These are phyloP conservation scores for Dactylellina haptotyla DNA, from an alignment of 2,329 filamentous ascomycete species.

Conservation along the genomic window DNA sequence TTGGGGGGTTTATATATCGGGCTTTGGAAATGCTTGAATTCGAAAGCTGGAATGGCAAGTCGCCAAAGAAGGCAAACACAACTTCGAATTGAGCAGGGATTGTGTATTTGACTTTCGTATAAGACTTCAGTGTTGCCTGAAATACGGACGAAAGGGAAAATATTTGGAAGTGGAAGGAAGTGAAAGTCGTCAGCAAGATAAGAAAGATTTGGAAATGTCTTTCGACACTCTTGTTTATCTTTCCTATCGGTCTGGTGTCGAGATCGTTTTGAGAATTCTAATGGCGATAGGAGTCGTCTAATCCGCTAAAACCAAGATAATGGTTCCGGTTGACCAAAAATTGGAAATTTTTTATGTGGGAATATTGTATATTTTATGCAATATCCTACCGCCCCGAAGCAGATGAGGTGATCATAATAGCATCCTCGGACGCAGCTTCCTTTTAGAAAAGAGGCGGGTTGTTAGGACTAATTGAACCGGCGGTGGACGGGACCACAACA, in stretches of 20 bases:
- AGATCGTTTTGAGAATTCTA: conserved; percentile 35
- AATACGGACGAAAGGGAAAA: conserved; percentile 2
- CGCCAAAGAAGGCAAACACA: conserved; percentile 19
- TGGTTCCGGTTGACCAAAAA: conserved; percentile 24
- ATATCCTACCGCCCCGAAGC: conserved; percentile 25
- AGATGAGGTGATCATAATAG: conserved; percentile 30
- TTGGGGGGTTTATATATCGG: neutral
- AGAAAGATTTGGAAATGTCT: conserved; percentile 15
- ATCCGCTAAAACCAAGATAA: conserved; percentile 38
- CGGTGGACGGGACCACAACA: conserved; percentile 39
- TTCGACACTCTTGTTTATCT: neutral
- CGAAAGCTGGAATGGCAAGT: conserved; percentile 7
- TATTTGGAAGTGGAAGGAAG: conserved; percentile 16
- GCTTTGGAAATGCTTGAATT: conserved; percentile 7
- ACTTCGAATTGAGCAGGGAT: conserved; percentile 23
- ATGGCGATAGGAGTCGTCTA: conserved; percentile 1
- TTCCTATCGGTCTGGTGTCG: conserved; percentile 14
- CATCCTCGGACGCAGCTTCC: conserved; percentile 38
- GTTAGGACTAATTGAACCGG: conserved; percentile 24
- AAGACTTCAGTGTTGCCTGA: conserved; percentile 24
- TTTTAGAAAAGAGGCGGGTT: conserved; percentile 33
- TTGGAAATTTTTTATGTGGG: conserved; percentile 19
- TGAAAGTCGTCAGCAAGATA: conserved; percentile 11
- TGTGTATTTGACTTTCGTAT: conserved; percentile 25
- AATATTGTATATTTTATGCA: conserved; percentile 41